Evolutionary conservation across 164 flowering plant species (phyloP).

Genomic region (Echeveria elegans): DNA sequence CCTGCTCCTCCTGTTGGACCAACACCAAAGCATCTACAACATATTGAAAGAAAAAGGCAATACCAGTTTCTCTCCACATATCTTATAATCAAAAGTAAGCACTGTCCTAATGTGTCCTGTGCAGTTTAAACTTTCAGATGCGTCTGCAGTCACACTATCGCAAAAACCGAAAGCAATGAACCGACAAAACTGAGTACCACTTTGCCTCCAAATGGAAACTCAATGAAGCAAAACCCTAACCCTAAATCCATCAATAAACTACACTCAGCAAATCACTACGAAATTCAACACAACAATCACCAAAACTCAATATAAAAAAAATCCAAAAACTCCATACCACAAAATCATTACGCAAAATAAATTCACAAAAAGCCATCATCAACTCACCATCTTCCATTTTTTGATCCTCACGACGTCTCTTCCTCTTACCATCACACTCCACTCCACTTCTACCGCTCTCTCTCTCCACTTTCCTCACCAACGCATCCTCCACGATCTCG

Average conservation of each 20-base stretch:
- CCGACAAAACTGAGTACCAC: background rate
- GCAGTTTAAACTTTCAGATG: background rate
- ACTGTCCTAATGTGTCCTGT: no score
- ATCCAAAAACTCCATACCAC: no score
- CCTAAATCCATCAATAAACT: background rate
- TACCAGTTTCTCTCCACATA: background rate
- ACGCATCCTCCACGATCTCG: slow-evolving; percentile 36
- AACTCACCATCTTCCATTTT: slow-evolving; percentile 27
- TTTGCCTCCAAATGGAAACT: background rate
- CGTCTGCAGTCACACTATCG: background rate
- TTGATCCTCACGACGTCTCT: slow-evolving; percentile 39
- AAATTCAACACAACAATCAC: background rate
- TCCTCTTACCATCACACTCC: slow-evolving; percentile 32
- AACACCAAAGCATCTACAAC: background rate
- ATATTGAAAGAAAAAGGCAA: background rate
- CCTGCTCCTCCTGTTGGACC: background rate
- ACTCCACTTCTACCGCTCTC: slow-evolving; percentile 24
- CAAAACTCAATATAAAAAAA: background rate
- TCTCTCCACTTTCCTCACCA: slow-evolving; percentile 23
- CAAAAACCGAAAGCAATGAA: background rate
- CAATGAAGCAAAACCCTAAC: background rate
- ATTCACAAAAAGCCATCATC: no score
- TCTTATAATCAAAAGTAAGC: background rate
- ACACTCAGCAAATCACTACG: background rate
- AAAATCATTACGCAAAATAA: no score